Evolutionary conservation across 768 basidiomycete genomes (phyloP), one percentile per base, ranked within the genome.

Genomic region (Phylloporus rhodoxanthus): DNA sequence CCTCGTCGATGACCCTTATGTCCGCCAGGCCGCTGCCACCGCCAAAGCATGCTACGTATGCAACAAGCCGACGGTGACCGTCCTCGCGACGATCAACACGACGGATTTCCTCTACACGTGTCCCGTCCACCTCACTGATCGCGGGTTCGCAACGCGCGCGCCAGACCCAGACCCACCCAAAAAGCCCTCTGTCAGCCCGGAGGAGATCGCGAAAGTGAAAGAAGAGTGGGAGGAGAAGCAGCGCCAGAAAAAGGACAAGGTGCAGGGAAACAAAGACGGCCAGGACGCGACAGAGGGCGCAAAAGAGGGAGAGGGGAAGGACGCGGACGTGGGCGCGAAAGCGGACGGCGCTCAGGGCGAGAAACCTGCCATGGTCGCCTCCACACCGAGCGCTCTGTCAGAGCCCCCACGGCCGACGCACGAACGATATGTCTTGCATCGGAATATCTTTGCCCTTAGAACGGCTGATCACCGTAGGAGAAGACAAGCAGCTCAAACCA

Each of bases 61-160:
- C 72, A 78, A 76, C 66, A 82, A 84, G 60, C 87, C 87, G 8
- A 91, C 91, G 0, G 80, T 78, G 17, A 87, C 79, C 11, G 92
- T 94, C 26, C 80, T 96, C 19, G 87, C 91, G 19, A 95, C 91
- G 3, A 70, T 85, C 54, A 82, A 88, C 61, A 83, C 86, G 8
- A 72, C 79, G 10, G 94, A 96, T 68, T 96, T 93, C 64, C 48
- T 97, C 28, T 96, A 95, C 66, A 77, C 81, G 0, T 97, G 94
- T 62, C 76, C 80, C 1, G 67, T 69, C n/a, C 94, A 97, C 70
- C 78, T 96, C 48, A 71, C 73, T 6, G 93, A 97, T 64, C 69
- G 72, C 23, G 89, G 81, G 19, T 95, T 96, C 68, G 82, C 86
- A 8, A 77, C 71, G 9, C 69, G 71, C 38, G 68, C 81, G 43